Evolutionary conservation across 768 basidiomycete species (phyloP), one percentile per base, ranked within the genome.

Genomic region (Hypsizygus marmoreus): DNA sequence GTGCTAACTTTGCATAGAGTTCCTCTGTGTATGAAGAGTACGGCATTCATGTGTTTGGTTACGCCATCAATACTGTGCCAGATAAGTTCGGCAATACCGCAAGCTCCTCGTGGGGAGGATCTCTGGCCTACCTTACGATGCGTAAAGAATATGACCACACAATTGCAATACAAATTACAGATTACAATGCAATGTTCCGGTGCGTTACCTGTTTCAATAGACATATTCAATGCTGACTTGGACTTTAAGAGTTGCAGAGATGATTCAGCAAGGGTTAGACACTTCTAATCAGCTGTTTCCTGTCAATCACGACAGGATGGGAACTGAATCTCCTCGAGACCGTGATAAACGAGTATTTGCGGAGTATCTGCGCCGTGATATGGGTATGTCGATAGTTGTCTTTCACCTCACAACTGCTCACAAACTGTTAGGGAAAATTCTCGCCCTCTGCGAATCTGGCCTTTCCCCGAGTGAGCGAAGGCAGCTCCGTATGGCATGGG

Each of bases 41-140:
- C 26, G 32, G 32, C 5, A 6, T 43, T 23, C 31, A 43, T 43
- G 32, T 34, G 13, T 43, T 43, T 24, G 31, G 42, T 6, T 43
- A 29, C 14, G 8, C 35, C 8, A 34, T 43, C 32, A 43, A 33
- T 14, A 43, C 42, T n/a, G 22, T 33, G 6, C 30, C 10, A 10
- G 42, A 43, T 24, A 33, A 43, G 26, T 43, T 24, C 12, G 42
- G 42, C 20, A 23, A n/a, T 12, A 33, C 16, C 2, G 17, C 24
- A 6, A 43, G 42, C 12, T 11, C 17, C 7, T 22, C 13, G 10
- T 43, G 30, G 17, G 42, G 31, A 24, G 17, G 17, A 4, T n/a
- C 42, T 19, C 20, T 12, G 16, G 12, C 11, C 6, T 43, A 43
- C 16, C 14, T 33, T 25, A 4, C 6, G 11, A 20, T 43, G 6